Conservation (phyloP, 2,329 filamentous ascomycete genomes). For the Colletotrichum acutatum region DNA sequence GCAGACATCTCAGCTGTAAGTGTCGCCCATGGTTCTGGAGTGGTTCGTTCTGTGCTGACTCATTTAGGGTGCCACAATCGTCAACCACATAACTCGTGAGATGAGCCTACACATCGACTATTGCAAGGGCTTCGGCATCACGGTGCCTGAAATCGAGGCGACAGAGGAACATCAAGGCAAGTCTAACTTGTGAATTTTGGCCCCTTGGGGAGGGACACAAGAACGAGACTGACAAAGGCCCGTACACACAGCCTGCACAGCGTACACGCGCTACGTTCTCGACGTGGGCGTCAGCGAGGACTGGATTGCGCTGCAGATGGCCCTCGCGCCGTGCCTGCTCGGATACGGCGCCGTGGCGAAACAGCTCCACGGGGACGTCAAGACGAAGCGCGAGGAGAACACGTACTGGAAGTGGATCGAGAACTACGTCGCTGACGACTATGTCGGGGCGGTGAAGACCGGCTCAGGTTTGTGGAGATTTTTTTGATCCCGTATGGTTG, state of each 20-base stretch:
- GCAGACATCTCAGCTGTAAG: slow-evolving; percentile 77
- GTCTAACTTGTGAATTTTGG: slow-evolving; percentile 5
- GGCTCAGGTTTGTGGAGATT: slow-evolving; percentile 71
- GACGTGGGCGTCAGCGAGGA: slow-evolving; percentile 90
- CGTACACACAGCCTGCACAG: slow-evolving; percentile 72
- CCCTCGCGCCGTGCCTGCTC: slow-evolving; percentile 87
- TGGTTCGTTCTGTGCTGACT: slow-evolving; percentile 3
- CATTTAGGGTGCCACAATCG: slow-evolving; percentile 71
- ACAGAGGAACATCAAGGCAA: slow-evolving; percentile 80
- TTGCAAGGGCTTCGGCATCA: slow-evolving; percentile 83
- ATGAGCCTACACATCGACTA: slow-evolving; percentile 85
- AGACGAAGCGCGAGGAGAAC: slow-evolving; percentile 73
- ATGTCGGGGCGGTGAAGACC: slow-evolving; percentile 75
- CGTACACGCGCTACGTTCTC: slow-evolving; percentile 86
- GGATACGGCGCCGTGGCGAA: slow-evolving; percentile 86
- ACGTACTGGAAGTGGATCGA: slow-evolving; percentile 91
- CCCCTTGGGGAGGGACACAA: no score
- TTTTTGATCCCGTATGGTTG: no score
- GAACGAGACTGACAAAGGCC: background rate
- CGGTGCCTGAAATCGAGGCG: slow-evolving; percentile 76
- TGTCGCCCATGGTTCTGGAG: slow-evolving; percentile 38
- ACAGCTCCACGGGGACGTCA: slow-evolving; percentile 72
- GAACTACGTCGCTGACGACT: slow-evolving; percentile 87
- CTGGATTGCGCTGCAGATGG: slow-evolving; percentile 87
- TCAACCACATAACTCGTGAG: slow-evolving; percentile 82